A percentile compares a stretch with the other conserved stretches of the same genome.
phyloP scores from a whole-genome alignment of 2,329 filamentous ascomycete species.

The Nigrograna mackinnonii region DNA sequence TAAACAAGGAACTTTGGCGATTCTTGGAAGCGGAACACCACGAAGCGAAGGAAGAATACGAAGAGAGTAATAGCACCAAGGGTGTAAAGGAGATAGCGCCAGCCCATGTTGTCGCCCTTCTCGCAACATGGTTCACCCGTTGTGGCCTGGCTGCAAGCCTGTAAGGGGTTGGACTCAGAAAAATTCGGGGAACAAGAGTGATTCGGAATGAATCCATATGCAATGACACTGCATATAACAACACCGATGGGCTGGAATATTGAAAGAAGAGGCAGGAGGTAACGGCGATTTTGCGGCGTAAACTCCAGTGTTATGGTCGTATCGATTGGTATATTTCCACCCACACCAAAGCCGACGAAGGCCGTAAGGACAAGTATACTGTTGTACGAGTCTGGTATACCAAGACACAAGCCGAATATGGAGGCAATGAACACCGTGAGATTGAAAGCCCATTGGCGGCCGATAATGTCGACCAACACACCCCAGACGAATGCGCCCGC shows the following conservation, averaged over 20 bases:
- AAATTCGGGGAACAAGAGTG: constrained; percentile 58
- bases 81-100: constrained; percentile 48
- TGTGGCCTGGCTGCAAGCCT: constrained; percentile 47
- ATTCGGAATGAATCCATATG: constrained; percentile 57
- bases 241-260: constrained; percentile 62
- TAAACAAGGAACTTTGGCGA: constrained; percentile 64
- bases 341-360: constrained; percentile 49
- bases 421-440: constrained; percentile 59
- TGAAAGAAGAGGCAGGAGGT: constrained; percentile 56
- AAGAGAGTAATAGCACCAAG: constrained; percentile 44
- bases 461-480: constrained; percentile 56
- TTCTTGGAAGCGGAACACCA: constrained; percentile 59
- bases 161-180: constrained; percentile 46
- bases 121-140: constrained; percentile 40
- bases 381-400: constrained; percentile 53
- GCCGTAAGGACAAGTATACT: constrained; percentile 58
- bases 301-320: constrained; percentile 61
- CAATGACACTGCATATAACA: constrained; percentile 54
- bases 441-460: constrained; percentile 59
- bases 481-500: constrained; percentile 61
- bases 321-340: constrained; percentile 60
- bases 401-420: constrained; percentile 58
- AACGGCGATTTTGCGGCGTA: constrained; percentile 56
- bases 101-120: constrained; percentile 47
- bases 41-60: constrained; percentile 57